phyloP scores from a whole-genome alignment of 1,139 yeast species.

The Blastobotrys ciferrii region DNA sequence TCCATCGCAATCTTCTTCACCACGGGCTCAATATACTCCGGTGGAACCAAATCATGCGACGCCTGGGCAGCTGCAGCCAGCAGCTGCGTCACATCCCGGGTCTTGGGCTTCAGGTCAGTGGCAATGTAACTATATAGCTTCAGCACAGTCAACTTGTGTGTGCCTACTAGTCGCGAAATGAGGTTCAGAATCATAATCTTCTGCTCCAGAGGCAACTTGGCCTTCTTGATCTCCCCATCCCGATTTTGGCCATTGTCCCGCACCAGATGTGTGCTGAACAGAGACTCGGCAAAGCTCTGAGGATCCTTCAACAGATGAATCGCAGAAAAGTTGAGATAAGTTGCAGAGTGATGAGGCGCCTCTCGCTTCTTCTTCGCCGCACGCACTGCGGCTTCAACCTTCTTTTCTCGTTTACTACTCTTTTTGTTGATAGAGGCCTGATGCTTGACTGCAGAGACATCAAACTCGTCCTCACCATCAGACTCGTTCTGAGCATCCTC shows the following conservation, averaged over 20 bases:
- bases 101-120: slow-evolving; percentile 91
- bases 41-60: slow-evolving; percentile 94
- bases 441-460: slow-evolving; percentile 60
- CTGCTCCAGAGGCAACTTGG: slow-evolving; percentile 78
- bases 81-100: slow-evolving; percentile 87
- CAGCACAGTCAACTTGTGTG: slow-evolving; percentile 85
- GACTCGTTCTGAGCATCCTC: slow-evolving; percentile 76
- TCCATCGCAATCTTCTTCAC: slow-evolving; percentile 94
- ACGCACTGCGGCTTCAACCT: slow-evolving; percentile 70
- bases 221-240: slow-evolving; percentile 14
- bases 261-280: slow-evolving; percentile 69
- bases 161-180: slow-evolving; percentile 84
- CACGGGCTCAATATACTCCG: slow-evolving; percentile 76
- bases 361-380: slow-evolving; percentile 57
- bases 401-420: slow-evolving; percentile 73
- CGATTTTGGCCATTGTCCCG: slow-evolving; percentile 47
- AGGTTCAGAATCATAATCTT: slow-evolving; percentile 84
- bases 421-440: slow-evolving; percentile 81
- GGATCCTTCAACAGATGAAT: slow-evolving; percentile 93
- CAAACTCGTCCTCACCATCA: slow-evolving; percentile 56
- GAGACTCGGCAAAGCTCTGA: slow-evolving; percentile 90
- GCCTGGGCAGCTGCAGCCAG: slow-evolving; percentile 98
- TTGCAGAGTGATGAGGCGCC: slow-evolving; percentile 48
- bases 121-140: slow-evolving; percentile 86
- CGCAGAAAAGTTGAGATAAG: slow-evolving; percentile 87